Evolutionary conservation across 768 basidiomycete genomes (phyloP).

Genomic region (Jaapia argillacea): DNA sequence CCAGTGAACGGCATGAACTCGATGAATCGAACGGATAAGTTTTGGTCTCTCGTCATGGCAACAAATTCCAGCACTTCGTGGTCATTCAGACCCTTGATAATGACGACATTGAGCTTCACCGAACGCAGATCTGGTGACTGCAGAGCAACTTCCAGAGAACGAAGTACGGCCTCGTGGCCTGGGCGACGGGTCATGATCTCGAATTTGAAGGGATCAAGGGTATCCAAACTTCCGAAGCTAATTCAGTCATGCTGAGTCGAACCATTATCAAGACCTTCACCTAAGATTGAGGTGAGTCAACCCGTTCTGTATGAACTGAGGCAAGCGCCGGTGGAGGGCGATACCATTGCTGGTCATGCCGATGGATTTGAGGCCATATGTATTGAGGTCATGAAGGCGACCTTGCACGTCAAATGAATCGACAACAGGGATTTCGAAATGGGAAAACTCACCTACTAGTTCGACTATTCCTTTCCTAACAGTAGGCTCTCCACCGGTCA

Average conservation of each 20-base stretch:
- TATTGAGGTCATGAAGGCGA: conserved; percentile 49
- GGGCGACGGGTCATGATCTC: conserved; percentile 76
- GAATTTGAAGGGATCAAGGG: conserved; percentile 79
- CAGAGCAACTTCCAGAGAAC: conserved; percentile 55
- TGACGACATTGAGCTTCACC: conserved; percentile 79
- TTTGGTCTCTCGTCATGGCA: conserved; percentile 54
- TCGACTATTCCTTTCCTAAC: conserved; percentile 65
- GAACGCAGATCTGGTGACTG: conserved; percentile 36
- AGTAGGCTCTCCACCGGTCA: conserved; percentile 87
- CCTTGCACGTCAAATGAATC: conserved; percentile 28
- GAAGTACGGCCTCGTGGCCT: conserved; percentile 70
- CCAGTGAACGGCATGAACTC: conserved; percentile 95
- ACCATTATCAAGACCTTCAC: too few species aligned
- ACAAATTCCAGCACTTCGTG: conserved; percentile 73
- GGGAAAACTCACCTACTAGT: conserved; percentile 45
- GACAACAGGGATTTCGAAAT: not conserved
- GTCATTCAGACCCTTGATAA: conserved; percentile 76
- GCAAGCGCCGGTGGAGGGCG: conserved; percentile 63
- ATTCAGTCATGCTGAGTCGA: too few species aligned
- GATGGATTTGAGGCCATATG: conserved; percentile 58
- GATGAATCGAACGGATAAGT: conserved; percentile 74
- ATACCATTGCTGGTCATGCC: conserved; percentile 86
- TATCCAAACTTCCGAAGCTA: conserved; percentile 65
- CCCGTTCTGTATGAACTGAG: conserved; percentile 55
- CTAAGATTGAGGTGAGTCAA: conserved; percentile 70